phyloP scores from a whole-genome alignment of 2,329 filamentous ascomycete genomes.

The Fusarium neocosmosporiellum region DNA sequence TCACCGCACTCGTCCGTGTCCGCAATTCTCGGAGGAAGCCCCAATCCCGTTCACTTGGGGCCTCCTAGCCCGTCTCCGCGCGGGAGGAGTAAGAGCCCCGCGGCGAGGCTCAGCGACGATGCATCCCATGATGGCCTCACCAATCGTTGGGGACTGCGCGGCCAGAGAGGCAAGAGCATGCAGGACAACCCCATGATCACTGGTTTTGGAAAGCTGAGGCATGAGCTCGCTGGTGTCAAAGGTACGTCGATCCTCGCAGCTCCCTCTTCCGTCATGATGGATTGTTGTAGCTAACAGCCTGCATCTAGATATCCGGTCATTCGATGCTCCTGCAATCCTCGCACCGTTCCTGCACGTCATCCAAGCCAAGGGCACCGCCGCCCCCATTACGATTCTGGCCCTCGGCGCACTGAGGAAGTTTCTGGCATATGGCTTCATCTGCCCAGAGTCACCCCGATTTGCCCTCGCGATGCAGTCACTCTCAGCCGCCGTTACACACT shows the following conservation, averaged over 20 bases:
- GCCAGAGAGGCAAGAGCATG: conserved; percentile 96
- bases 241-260: conserved; percentile 59
- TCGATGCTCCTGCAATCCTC: conserved; percentile 89
- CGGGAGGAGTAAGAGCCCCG: conserved; percentile 56
- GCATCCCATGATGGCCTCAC: conserved; percentile 69
- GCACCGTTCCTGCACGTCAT: conserved; percentile 97
- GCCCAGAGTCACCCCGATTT: conserved; percentile 84
- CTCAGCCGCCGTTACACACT: conserved; percentile 95
- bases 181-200: conserved; percentile 97
- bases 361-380: conserved; percentile 93
- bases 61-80: conserved; percentile 57
- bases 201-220: conserved; percentile 89
- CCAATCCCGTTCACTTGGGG: conserved; percentile 66
- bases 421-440: conserved; percentile 93
- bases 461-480: conserved; percentile 93
- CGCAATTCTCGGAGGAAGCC: conserved; percentile 87
- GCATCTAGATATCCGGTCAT: conserved; percentile 80
- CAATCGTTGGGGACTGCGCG: conserved; percentile 91
- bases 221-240: conserved; percentile 87
- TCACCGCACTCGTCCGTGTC: conserved; percentile 97
- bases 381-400: conserved; percentile 94
- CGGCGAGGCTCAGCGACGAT: conserved; percentile 51
- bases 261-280: neutral
- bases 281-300: conserved; percentile 22
- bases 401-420: conserved; percentile 96